Evolutionary conservation across 2,329 filamentous ascomycete genomes (phyloP).

Genomic region (Aquanectria penicillioides): DNA sequence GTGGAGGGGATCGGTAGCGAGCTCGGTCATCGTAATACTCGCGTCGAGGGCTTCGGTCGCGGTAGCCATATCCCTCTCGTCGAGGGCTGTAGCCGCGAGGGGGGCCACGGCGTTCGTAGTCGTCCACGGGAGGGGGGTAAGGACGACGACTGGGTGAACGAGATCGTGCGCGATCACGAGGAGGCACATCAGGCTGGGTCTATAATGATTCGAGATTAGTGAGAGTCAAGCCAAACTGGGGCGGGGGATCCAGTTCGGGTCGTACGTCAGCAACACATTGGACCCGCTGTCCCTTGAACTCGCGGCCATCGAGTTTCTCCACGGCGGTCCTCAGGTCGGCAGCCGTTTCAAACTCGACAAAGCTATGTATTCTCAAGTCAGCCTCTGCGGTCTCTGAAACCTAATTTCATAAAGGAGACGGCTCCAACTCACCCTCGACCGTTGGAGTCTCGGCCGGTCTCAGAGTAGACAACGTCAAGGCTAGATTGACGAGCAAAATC

Average conservation of each 20-base stretch:
- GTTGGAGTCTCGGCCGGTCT: constrained; percentile 91
- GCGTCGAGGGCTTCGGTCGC: constrained; percentile 85
- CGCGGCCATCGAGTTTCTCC: constrained; percentile 91
- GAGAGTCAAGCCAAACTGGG: constrained; percentile 12
- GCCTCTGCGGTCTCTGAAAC: not conserved
- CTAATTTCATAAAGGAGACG: too few species aligned
- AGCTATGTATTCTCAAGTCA: constrained; percentile 63
- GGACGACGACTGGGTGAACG: constrained; percentile 76
- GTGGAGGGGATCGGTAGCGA: constrained; percentile 82
- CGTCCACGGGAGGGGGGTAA: constrained; percentile 75
- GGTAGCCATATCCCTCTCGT: constrained; percentile 76
- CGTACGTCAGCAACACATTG: constrained; percentile 86
- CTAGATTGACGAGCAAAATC: constrained; percentile 98
- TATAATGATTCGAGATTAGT: constrained; percentile 50
- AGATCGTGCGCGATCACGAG: constrained; percentile 78
- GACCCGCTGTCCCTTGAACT: constrained; percentile 92
- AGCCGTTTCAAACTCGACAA: constrained; percentile 96
- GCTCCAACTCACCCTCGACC: constrained; percentile 80
- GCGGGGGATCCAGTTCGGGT: constrained; percentile 12
- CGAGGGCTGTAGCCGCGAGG: constrained; percentile 88
- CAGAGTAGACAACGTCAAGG: constrained; percentile 97
- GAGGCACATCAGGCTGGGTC: constrained; percentile 82
- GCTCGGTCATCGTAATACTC: constrained; percentile 90
- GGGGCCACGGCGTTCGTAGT: constrained; percentile 83
- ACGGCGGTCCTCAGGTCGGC: constrained; percentile 90